A percentile compares a stretch with the other conserved stretches of the same genome.
These are phyloP conservation scores for Pseudognaphalium luteoalbum DNA, from an alignment of 129 eudicot genomes.

Conservation along the genomic window DNA sequence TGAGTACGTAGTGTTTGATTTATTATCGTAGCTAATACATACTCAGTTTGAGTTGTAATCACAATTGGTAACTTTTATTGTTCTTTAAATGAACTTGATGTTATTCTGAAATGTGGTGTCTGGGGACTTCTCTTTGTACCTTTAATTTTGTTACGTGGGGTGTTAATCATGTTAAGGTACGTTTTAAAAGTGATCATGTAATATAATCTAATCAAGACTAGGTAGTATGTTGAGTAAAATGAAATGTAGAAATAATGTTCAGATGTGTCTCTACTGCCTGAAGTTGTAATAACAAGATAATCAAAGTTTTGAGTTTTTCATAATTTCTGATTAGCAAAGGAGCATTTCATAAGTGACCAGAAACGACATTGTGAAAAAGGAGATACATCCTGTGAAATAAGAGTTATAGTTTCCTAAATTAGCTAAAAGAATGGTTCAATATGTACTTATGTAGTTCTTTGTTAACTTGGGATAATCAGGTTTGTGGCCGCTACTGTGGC, in stretches of 20 bases:
- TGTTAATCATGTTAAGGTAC: too few species aligned
- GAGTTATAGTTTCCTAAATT: too few species aligned
- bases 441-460: too few species aligned
- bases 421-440: neutral
- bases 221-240: neutral
- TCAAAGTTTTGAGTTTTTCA: neutral
- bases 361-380: neutral
- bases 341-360: neutral
- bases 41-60: constrained; percentile 1
- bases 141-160: too few species aligned
- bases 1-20: constrained; percentile 23
- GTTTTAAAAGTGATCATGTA: too few species aligned
- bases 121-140: too few species aligned
- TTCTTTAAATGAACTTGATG: constrained; percentile 15
- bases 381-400: neutral
- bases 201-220: too few species aligned
- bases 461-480: neutral
- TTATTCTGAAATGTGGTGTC: neutral
- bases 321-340: neutral
- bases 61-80: neutral
- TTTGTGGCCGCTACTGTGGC: neutral
- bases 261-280: neutral
- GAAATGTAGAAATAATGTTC: neutral
- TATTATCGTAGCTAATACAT: neutral
- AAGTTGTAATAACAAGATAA: neutral